These are phyloP conservation scores for Lodderomyces elongisporus DNA, from an alignment of 1,139 yeast species.

Conservation along the genomic window DNA sequence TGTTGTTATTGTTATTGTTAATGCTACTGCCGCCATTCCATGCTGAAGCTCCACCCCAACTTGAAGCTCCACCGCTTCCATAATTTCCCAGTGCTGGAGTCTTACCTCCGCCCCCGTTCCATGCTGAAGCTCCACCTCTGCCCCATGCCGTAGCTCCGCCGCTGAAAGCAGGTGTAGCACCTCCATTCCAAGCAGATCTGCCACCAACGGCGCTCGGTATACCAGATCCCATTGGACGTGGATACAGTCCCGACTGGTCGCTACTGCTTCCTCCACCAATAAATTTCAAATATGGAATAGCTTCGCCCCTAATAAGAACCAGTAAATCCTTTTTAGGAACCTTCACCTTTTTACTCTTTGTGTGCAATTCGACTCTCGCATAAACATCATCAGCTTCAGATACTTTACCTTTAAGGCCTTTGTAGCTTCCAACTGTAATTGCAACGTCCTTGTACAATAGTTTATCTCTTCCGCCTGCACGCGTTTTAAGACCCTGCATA, in stretches of 20 bases:
- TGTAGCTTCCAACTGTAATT: constrained; percentile 84
- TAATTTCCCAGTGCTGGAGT: constrained; percentile 4
- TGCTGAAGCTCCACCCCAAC: constrained; percentile 24
- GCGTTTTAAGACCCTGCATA: constrained; percentile 47
- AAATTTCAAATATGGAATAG: constrained; percentile 78
- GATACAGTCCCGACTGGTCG: constrained; percentile 11
- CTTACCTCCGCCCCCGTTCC: constrained; percentile 15
- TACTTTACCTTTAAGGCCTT: constrained; percentile 91
- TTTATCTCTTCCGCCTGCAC: constrained; percentile 71
- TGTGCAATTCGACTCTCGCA: constrained; percentile 91
- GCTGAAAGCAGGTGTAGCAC: constrained; percentile 34
- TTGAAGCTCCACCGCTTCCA: constrained; percentile 1
- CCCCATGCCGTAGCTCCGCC: constrained; percentile 21
- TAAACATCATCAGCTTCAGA: constrained; percentile 87
- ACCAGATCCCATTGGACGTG: constrained; percentile 15
- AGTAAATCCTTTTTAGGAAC: constrained; percentile 74
- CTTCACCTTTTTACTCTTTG: constrained; percentile 83
- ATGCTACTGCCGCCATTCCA: constrained; percentile 36
- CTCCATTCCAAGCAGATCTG: constrained; percentile 35
- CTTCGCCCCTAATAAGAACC: constrained; percentile 61
- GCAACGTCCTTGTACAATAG: constrained; percentile 80
- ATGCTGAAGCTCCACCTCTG: constrained; percentile 26
- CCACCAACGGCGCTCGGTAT: constrained; percentile 34
- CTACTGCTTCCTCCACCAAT: constrained; percentile 48
- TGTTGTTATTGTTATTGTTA: too few relatives aligned